A percentile compares a stretch with the other conserved stretches of the same genome.
phyloP scores from a whole-genome alignment of 345 rosid species.

The Rubroshorea leprosula region DNA sequence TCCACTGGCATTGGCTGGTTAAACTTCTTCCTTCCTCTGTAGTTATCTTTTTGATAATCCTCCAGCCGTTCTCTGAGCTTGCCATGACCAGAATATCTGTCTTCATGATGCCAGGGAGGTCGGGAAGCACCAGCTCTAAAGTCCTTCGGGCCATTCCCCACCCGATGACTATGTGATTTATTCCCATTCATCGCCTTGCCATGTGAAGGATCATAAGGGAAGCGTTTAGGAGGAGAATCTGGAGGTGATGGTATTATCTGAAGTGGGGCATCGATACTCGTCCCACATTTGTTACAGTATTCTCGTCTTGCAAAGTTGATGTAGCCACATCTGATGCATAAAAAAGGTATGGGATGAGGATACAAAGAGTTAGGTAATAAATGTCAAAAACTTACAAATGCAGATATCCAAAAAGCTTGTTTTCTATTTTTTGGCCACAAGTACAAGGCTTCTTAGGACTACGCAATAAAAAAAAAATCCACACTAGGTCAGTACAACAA shows the following conservation, averaged over 20 bases:
- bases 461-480: no score
- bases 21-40: slow-evolving; percentile 49
- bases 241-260: slow-evolving; percentile 26
- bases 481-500: no score
- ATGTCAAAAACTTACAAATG: no score
- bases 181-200: slow-evolving; percentile 49
- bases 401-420: no score
- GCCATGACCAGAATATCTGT: slow-evolving; percentile 47
- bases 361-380: background rate
- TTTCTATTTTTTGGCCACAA: background rate
- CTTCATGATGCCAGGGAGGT: slow-evolving; percentile 60
- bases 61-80: slow-evolving; percentile 45
- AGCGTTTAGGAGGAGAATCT: slow-evolving; percentile 46
- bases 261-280: no score
- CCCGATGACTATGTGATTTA: slow-evolving; percentile 75
- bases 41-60: slow-evolving; percentile 52
- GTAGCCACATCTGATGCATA: slow-evolving; percentile 52
- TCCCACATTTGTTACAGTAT: slow-evolving; percentile 67
- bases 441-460: background rate
- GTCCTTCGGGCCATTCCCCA: slow-evolving; percentile 54
- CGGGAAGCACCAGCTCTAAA: slow-evolving; percentile 43
- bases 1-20: slow-evolving; percentile 52
- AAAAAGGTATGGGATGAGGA: slow-evolving; percentile 1
- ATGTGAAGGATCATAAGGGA: slow-evolving; percentile 59
- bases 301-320: slow-evolving; percentile 88